Percentiles rank a stretch among this genome's conserved stretches.
These are phyloP conservation scores for Calvatia gigantea DNA, from an alignment of 768 basidiomycete genomes.

Conservation along the genomic window DNA sequence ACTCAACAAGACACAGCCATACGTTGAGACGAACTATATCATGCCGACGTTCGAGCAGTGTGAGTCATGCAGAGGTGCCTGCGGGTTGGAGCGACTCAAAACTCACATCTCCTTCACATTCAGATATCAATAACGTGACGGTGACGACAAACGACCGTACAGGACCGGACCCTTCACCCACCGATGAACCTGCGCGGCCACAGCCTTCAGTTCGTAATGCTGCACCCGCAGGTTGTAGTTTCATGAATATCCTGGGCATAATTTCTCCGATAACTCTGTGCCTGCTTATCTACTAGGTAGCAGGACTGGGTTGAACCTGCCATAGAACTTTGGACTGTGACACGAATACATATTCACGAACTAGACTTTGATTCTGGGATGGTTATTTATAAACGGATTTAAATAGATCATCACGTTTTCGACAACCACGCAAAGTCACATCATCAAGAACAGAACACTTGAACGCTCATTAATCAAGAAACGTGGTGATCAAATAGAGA, in stretches of 20 bases:
- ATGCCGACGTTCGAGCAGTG: constrained; percentile 46
- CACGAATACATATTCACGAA: neutral
- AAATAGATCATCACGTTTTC: no score
- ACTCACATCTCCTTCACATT: no score
- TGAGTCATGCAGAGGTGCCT: constrained; percentile 22
- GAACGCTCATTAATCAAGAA: no score
- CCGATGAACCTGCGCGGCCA: neutral
- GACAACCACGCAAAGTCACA: no score
- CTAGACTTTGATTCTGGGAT: no score
- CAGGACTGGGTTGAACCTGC: neutral
- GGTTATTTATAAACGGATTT: no score
- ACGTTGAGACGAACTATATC: constrained; percentile 42
- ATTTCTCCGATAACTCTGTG: neutral
- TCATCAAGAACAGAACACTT: no score
- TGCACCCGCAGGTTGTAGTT: neutral
- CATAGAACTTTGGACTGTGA: neutral
- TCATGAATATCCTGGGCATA: neutral
- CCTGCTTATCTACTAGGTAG: neutral
- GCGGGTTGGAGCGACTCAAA: neutral
- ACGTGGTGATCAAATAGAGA: no score
- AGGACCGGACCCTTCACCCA: neutral
- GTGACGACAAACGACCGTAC: neutral
- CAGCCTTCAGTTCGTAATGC: neutral
- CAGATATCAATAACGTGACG: constrained; percentile 4
- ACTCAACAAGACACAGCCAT: constrained; percentile 48